Conservation (phyloP, 176 grass and related monocot species). For the Oryza australiensis region DNA sequence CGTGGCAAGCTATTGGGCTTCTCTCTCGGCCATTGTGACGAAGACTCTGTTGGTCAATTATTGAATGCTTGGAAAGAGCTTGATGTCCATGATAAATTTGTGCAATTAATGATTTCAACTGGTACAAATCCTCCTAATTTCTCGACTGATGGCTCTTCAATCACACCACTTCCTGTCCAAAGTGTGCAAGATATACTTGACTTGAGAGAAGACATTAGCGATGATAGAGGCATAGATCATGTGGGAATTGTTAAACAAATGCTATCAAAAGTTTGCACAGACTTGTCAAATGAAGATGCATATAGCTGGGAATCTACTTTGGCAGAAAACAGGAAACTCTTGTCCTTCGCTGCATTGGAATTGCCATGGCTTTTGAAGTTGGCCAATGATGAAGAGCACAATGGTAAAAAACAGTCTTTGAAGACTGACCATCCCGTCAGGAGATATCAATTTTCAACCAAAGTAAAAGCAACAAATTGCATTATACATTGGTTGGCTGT, state of each 20-base stretch:
- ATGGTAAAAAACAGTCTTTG: constrained; percentile 45
- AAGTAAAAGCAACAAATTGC: constrained; percentile 56
- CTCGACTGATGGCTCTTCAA: constrained; percentile 48
- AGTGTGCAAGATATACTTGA: constrained; percentile 66
- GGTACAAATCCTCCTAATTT: constrained; percentile 63
- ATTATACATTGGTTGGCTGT: constrained; percentile 73
- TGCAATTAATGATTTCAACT: constrained; percentile 64
- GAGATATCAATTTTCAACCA: constrained; percentile 54
- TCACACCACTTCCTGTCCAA: constrained; percentile 47
- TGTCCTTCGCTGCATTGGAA: constrained; percentile 68
- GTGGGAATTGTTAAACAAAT: constrained; percentile 56
- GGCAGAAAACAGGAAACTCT: constrained; percentile 64
- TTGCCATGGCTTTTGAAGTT: constrained; percentile 90
- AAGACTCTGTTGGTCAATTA: constrained; percentile 81
- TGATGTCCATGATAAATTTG: constrained; percentile 68
- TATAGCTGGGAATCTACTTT: constrained; percentile 50
- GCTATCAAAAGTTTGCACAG: constrained; percentile 65
- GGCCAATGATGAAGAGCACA: constrained; percentile 48
- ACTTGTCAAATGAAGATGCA: constrained; percentile 54
- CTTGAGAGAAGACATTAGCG: constrained; percentile 45
- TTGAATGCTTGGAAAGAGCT: constrained; percentile 96
- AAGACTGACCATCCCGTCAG: constrained; percentile 42
- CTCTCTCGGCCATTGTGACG: constrained; percentile 80
- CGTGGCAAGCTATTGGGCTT: constrained; percentile 79
- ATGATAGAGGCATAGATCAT: constrained; percentile 43